Evolutionary conservation across 1,139 yeast species (phyloP).

Genomic region (Candida smagusa): DNA sequence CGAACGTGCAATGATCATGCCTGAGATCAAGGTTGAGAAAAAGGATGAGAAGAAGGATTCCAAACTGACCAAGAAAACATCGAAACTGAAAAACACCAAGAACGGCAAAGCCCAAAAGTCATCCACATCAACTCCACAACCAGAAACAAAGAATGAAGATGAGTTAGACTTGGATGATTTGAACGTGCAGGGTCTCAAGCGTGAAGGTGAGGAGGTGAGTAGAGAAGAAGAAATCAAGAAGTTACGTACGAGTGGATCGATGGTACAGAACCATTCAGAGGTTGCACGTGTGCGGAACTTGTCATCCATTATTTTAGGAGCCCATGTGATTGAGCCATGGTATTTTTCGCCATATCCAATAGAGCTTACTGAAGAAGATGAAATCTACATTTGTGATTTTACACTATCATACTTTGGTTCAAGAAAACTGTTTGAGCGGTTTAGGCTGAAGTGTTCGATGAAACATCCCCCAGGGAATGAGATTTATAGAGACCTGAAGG

Average conservation of each 20-base stretch:
- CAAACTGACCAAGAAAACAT: conserved; percentile 14
- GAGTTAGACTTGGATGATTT: conserved; percentile 84
- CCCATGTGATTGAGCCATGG: conserved; percentile 96
- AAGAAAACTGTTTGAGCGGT: conserved; percentile 85
- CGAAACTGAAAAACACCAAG: conserved; percentile 9
- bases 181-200: conserved; percentile 74
- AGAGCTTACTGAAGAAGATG: conserved; percentile 89
- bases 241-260: conserved; percentile 88
- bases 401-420: conserved; percentile 88
- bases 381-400: conserved; percentile 86
- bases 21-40: conserved; percentile 58
- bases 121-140: conserved; percentile 1
- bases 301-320: conserved; percentile 75
- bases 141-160: conserved; percentile 41
- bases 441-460: conserved; percentile 78
- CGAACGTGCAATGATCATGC: conserved; percentile 63
- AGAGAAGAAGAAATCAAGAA: conserved; percentile 92
- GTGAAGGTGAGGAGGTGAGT: conserved; percentile 67
- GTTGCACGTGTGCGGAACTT: conserved; percentile 89
- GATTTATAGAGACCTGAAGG: conserved; percentile 81
- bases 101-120: conserved; percentile 3
- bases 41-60: conserved; percentile 25
- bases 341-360: conserved; percentile 96
- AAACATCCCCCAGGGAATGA: conserved; percentile 98
- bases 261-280: conserved; percentile 89